Percentiles rank a stretch among this genome's conserved stretches.
Conservation (phyloP, 306 rosid species). For the Crataegus laevigata region DNA sequence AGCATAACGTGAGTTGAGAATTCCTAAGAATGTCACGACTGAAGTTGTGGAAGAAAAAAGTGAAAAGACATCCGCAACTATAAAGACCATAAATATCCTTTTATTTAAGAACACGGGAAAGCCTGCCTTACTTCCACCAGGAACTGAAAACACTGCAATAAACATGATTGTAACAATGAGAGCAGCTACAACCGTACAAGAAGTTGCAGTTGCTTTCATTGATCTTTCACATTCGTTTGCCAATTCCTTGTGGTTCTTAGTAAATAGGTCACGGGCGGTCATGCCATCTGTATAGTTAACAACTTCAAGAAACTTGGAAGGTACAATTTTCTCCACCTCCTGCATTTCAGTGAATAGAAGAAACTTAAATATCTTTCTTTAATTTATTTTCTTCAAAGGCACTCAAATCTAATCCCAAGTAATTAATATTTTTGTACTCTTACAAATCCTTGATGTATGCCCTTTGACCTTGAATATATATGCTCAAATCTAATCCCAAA, state of each 20-base stretch:
- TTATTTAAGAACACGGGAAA: not conserved
- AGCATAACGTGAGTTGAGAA: slow-evolving; percentile 37
- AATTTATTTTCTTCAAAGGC: not conserved
- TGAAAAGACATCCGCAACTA: slow-evolving; percentile 26
- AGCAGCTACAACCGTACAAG: slow-evolving; percentile 40
- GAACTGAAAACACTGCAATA: slow-evolving; percentile 29
- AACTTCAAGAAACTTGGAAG: not conserved
- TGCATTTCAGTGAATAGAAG: not conserved
- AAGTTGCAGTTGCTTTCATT: slow-evolving; percentile 36
- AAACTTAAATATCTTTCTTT: no score
- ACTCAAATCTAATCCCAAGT: no score
- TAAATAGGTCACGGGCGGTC: slow-evolving; percentile 30
- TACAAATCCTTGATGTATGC: not conserved
- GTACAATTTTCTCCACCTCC: not conserved
- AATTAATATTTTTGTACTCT: no score
- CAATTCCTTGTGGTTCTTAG: slow-evolving; percentile 15
- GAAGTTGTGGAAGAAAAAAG: slow-evolving; percentile 28
- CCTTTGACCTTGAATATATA: no score
- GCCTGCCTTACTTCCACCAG: slow-evolving; percentile 26
- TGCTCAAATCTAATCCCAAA: not conserved
- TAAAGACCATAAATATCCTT: slow-evolving; percentile 4
- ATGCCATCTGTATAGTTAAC: not conserved
- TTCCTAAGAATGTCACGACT: slow-evolving; percentile 6
- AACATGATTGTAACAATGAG: slow-evolving; percentile 36
- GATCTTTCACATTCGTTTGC: slow-evolving; percentile 24